Base-by-base conservation (phyloP, 2,329 filamentous ascomycete species). In the Beauveria medogensis region DNA sequence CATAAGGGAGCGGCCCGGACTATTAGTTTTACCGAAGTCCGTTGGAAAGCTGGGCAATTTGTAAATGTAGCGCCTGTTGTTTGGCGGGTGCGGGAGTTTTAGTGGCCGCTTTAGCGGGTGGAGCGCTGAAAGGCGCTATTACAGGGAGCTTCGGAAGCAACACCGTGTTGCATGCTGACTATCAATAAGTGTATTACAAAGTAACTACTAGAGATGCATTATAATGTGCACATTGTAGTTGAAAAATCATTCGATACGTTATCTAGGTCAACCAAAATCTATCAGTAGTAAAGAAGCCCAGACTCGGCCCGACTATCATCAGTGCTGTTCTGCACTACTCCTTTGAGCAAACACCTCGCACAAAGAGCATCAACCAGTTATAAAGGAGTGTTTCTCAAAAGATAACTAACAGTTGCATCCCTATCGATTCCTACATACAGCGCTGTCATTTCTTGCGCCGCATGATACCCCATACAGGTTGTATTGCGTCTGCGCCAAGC, bases 1-100 rank as follows among this genome's bases (percentile, higher is more conserved):
- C 34, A n/a, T 24, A 26, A 46, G 26, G 26, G 43, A 54, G 30
- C 2, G 26, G 14, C 9, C 12, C 63, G 65, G 65, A 64, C 44
- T 4, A 60, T 54, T 16, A 10, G 47, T 65, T 67, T 55, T 62
- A 61, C 65, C 65, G 65, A n/a, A 6, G n/a, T 63, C 62, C 63
- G 65, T 55, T 9, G 40, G 9, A 18, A 20, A 54, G 26, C 20
- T 54, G 26, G 26, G 22, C 14, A 16, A 37, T 16, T 37, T 5
- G 34, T 37, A 6, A 6, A 37, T 16, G 50, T 7, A 20, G 37
- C 22, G 52, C 20, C 24, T 53, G 30, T n/a, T n/a, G n/a, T 9
- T 52, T 24, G 37, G 51, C 16, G 24, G 53, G 24, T 5, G 20
- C 9, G 48, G 48, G 22, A 34, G 18, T 18, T 55, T 28, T 18